Percentiles rank a stretch among this genome's conserved stretches.
These are phyloP conservation scores for Solanum ossicruentum DNA, from an alignment of 257 asterid species.

Conservation along the genomic window DNA sequence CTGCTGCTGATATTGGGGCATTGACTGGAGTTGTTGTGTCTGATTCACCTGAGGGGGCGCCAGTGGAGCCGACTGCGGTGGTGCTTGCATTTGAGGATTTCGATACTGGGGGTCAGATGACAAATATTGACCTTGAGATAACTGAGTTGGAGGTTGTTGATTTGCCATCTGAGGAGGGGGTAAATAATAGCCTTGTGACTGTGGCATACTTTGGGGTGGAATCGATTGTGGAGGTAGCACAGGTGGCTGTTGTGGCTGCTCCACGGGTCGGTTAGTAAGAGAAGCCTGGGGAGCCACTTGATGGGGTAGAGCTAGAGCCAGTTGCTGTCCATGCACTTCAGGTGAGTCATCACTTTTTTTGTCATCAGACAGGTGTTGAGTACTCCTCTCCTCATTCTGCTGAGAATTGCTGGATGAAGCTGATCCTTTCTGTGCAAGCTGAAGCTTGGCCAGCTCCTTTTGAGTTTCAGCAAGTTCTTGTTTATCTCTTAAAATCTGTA, in stretches of 20 bases:
- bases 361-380: conserved; percentile 36
- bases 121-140: conserved; percentile 49
- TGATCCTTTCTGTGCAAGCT: conserved; percentile 67
- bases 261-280: conserved; percentile 28
- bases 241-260: conserved; percentile 49
- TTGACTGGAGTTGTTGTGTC: conserved; percentile 37
- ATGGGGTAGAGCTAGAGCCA: conserved; percentile 89
- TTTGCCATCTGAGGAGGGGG: conserved; percentile 40
- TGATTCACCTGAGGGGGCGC: conserved; percentile 53
- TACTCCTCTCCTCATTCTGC: conserved; percentile 49
- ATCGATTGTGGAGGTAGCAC: conserved; percentile 44
- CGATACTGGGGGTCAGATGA: conserved; percentile 30
- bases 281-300: conserved; percentile 47
- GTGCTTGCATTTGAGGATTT: conserved; percentile 45
- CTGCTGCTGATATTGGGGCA: conserved; percentile 57
- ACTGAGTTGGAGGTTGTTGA: conserved; percentile 23
- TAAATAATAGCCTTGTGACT: conserved; percentile 38
- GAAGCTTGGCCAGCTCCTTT: conserved; percentile 88
- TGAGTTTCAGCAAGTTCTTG: conserved; percentile 94
- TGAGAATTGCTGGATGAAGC: conserved; percentile 30
- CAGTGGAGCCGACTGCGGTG: conserved; percentile 40
- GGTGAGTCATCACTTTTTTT: conserved; percentile 36
- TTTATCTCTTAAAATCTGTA: conserved; percentile 85
- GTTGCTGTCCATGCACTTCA: conserved; percentile 49
- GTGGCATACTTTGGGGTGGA: conserved; percentile 48